Evolutionary conservation across 192 early-diverging fungal species (phyloP).

Genomic region (Jimgerdemannia lactiflua): DNA sequence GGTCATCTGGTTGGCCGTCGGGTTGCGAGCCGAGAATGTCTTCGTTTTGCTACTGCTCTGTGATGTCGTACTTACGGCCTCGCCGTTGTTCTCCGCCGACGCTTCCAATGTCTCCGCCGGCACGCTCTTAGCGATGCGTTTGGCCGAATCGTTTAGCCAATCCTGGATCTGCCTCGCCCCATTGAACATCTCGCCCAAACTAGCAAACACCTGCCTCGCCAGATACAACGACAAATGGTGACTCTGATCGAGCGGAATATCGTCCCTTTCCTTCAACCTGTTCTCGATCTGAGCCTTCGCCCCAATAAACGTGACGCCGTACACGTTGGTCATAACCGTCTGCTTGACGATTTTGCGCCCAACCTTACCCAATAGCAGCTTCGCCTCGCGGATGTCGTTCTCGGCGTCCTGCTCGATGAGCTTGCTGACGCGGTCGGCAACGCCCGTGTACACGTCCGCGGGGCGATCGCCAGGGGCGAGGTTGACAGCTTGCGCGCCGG

Average conservation of each 20-base stretch:
- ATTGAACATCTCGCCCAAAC: slow-evolving; percentile 86
- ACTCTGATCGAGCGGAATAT: slow-evolving; percentile 65
- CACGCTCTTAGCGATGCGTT: slow-evolving; percentile 79
- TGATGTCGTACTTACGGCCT: background rate
- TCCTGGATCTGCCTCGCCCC: slow-evolving; percentile 89
- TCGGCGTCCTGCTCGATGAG: slow-evolving; percentile 67
- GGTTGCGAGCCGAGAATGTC: slow-evolving; percentile 30
- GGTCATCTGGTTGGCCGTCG: slow-evolving; percentile 68
- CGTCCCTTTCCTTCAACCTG: slow-evolving; percentile 75
- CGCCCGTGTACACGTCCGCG: slow-evolving; percentile 90
- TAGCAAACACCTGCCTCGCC: slow-evolving; percentile 78
- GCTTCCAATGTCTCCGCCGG: slow-evolving; percentile 33
- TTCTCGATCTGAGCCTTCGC: slow-evolving; percentile 84
- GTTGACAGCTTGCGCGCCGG: slow-evolving; percentile 89
- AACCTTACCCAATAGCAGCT: slow-evolving; percentile 65
- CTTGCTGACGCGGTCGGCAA: slow-evolving; percentile 72
- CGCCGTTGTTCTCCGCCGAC: slow-evolving; percentile 3
- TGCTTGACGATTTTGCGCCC: slow-evolving; percentile 97
- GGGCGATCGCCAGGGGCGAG: slow-evolving; percentile 79
- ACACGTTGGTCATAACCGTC: slow-evolving; percentile 99
- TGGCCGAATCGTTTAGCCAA: slow-evolving; percentile 90
- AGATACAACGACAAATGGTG: slow-evolving; percentile 67
- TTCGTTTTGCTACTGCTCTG: slow-evolving; percentile 9
- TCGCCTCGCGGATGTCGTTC: slow-evolving; percentile 57
- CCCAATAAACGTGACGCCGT: slow-evolving; percentile 96